These are phyloP conservation scores for Trametes cubensis DNA, from an alignment of 768 basidiomycete species.

Conservation along the genomic window DNA sequence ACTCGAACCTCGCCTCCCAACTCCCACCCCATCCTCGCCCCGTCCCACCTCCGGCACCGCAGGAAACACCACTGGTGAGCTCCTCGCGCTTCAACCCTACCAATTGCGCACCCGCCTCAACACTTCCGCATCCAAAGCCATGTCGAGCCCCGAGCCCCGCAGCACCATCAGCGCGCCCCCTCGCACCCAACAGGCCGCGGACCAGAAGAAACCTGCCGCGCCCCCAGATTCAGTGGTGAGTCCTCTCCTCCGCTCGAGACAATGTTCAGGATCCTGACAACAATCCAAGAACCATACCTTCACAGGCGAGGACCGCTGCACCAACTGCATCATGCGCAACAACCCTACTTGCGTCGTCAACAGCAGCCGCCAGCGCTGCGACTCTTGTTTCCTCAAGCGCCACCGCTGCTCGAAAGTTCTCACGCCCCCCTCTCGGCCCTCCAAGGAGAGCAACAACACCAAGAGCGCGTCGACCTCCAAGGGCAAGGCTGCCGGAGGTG, in stretches of 20 bases:
- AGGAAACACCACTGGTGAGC: conserved; percentile 23
- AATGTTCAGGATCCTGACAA: neutral
- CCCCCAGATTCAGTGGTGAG: conserved; percentile 19
- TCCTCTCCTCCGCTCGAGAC: neutral
- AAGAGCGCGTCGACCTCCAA: conserved; percentile 17
- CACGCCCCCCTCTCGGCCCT: conserved; percentile 23
- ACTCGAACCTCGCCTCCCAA: conserved; percentile 11
- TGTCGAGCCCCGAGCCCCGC: conserved; percentile 23
- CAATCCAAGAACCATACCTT: conserved; percentile 14
- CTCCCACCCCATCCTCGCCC: conserved; percentile 15
- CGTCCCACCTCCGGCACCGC: conserved; percentile 15
- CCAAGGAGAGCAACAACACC: conserved; percentile 15
- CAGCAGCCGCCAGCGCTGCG: conserved; percentile 26
- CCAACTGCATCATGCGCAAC: conserved; percentile 24
- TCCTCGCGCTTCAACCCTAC: conserved; percentile 9
- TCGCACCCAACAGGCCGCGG: conserved; percentile 10
- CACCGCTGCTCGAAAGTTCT: conserved; percentile 26
- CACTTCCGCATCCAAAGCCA: conserved; percentile 1
- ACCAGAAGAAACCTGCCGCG: conserved; percentile 15
- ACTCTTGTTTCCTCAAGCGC: conserved; percentile 24
- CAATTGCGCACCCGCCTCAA: conserved; percentile 19
- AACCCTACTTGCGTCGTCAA: conserved; percentile 23
- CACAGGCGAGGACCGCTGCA: conserved; percentile 23
- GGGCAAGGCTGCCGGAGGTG: conserved; percentile 22
- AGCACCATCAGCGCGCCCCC: conserved; percentile 24